Evolutionary conservation across 2,329 filamentous ascomycete species (phyloP), one percentile per base, ranked within the genome.

Genomic region (Aurifilum marmelostoma): DNA sequence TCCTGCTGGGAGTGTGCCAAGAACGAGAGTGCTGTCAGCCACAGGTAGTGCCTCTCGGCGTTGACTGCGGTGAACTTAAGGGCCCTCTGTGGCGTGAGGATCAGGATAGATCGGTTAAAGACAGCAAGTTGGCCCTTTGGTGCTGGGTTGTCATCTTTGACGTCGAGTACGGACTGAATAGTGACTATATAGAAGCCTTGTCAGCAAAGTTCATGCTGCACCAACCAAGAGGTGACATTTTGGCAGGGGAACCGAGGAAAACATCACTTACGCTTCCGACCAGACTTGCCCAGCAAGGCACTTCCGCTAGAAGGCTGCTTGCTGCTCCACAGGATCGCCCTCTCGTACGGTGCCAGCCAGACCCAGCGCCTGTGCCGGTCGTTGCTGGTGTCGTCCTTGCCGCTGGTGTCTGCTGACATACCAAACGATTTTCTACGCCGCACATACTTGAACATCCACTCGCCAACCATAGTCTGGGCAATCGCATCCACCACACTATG

Each of bases 381-480:
- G 72, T 88, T 89, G 79, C 92, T 89, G 72, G 85, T 91, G 72
- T 92, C 88, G 75, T 94, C 89, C 72, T 88, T 88, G 47, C 86
- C 85, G 76, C 93, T 89, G 72, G 88, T 88, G 52, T 87, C 85
- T 70, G 85, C 88, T 32, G 83, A 85, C 66, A 95, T 89, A 27
- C 93, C 93, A 77, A 99, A 98, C 0, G 95, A 97, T 81, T 94
- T 97, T 73, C 95, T 89, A 77, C 92, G 88, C 65, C 92, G 87
- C 43, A 95, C 91, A 75, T 97, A 96, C 79, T 97, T 97, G 83
- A 91, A 94, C 92, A 97, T 95, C 92, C 93, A 96, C 76, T 98
- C 96, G 50, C 96, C 96, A 39, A 99, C 93, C 96, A 99, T 99
- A 0, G 95, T 97, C 77, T 97, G 94, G 1, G 96, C 94, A 79